These are phyloP conservation scores for Oryza rufipogon DNA, from an alignment of 176 grass and related monocot species.

Conservation along the genomic window DNA sequence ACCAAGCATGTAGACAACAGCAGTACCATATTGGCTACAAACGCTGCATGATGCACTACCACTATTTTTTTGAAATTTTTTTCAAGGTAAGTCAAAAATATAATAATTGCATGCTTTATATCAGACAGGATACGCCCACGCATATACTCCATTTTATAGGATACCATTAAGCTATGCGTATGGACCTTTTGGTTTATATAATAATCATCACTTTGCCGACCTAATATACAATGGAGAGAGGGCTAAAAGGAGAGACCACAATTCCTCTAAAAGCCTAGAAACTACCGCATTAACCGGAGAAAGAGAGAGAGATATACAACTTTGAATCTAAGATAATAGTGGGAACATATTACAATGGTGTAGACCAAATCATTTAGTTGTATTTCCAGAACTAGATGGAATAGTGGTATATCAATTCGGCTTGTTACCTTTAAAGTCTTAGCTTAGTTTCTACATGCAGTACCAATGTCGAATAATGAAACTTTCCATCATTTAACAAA, in stretches of 20 bases:
- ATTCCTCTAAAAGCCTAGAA: background rate
- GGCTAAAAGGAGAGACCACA: background rate
- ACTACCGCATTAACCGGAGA: background rate
- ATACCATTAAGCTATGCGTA: background rate
- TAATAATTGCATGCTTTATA: background rate
- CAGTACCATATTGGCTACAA: background rate
- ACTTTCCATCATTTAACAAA: background rate
- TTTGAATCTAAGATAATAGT: background rate
- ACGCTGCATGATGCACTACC: background rate
- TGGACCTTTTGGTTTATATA: background rate
- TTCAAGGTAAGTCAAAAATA: background rate
- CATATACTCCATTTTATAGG: background rate
- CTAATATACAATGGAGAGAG: background rate
- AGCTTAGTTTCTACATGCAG: background rate
- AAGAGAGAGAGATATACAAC: background rate
- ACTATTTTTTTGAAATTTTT: background rate
- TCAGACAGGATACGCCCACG: background rate
- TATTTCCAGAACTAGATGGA: background rate
- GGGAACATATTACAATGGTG: background rate
- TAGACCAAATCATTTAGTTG: background rate
- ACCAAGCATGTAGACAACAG: conserved; percentile 16
- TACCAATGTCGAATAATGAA: background rate
- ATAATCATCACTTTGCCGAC: background rate
- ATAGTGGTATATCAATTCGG: background rate
- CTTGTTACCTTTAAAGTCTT: conserved; percentile 8